Conservation (phyloP, 73 alveolate genomes). For the Symbiodinium pilosum region DNA sequence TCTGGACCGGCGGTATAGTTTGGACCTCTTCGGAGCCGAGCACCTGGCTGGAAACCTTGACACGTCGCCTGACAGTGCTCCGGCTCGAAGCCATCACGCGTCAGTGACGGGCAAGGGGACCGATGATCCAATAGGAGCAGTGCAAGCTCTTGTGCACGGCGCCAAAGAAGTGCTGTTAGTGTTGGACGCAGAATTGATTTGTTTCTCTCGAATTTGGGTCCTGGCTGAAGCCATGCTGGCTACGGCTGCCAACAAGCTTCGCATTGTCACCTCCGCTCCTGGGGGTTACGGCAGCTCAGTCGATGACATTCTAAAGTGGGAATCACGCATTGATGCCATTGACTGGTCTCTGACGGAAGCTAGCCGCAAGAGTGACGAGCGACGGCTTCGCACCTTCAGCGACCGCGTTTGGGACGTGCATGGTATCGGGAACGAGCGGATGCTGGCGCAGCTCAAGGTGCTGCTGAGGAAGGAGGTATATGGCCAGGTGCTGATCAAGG, state of each 20-base stretch:
- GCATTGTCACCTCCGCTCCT: neutral
- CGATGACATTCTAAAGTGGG: conserved; percentile 35
- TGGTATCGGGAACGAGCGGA: conserved; percentile 55
- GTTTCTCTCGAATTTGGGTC: conserved; percentile 46
- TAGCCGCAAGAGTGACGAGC: conserved; percentile 40
- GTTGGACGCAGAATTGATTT: conserved; percentile 26
- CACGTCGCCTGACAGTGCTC: neutral
- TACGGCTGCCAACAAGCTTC: conserved; percentile 31
- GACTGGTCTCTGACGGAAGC: conserved; percentile 51
- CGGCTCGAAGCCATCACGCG: neutral
- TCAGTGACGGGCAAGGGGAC: neutral
- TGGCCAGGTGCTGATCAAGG: conserved; percentile 72
- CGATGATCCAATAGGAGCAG: conserved; percentile 41
- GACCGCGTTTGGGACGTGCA: conserved; percentile 64
- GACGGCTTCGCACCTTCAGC: conserved; percentile 51
- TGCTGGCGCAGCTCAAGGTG: conserved; percentile 77
- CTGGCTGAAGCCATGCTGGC: conserved; percentile 87
- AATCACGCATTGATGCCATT: conserved; percentile 44
- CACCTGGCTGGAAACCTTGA: neutral
- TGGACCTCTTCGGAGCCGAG: conserved; percentile 23
- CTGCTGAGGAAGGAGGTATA: conserved; percentile 52
- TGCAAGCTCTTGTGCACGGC: conserved; percentile 36
- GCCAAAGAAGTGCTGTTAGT: conserved; percentile 75
- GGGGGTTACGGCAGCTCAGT: conserved; percentile 26
- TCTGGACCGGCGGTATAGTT: conserved; percentile 48